Evolutionary conservation across 345 rosid genomes (phyloP), one percentile per base, ranked within the genome.

Genomic region (Sisymbrium irio): DNA sequence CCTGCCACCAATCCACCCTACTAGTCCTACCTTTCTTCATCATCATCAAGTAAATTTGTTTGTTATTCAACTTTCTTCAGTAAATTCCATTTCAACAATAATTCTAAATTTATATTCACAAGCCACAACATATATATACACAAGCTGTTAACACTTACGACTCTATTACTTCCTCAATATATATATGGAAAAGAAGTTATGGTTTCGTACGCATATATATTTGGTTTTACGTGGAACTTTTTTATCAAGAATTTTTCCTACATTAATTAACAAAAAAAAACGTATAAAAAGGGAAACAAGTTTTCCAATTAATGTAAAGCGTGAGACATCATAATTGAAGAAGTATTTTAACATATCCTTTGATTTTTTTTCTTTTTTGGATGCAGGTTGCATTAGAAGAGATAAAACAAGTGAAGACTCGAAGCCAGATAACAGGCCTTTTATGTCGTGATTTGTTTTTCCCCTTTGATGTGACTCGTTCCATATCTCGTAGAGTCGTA

Each of bases 1-100:
- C 62, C 75, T 54, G 55, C 73, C 66, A 73, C 30, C 66, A 81
- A 72, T 45, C 68, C 71, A 67, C 79, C 83, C n/a, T 82, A 77
- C 55, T 83, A 79, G 73, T 58, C 68, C 25, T 15, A 22, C 1
- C 15, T 68, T 62, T 44, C 30, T 47, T 62, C 51, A 36, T 17
- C 33, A 13, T 55, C 32, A 10, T 27, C 61, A 56, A 9, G 61
- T 56, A 56, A 55, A 4, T 28, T n/a, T 27, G 4, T 14, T 30
- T 54, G 6, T 28, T 15, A 30, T 36, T 30, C n/a, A 55, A 42
- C 47, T 28, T 30, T 32, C 20, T 15, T 33, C 69, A 72, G 62
- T 68, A 41, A 5, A 28, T 40, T 17, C 15, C 9, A 11, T 40
- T 17, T 27, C 35, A 32, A 32, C 32, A 18, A 35, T 18, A 5